Base-by-base conservation (phyloP, 2,329 filamentous ascomycete genomes). In the Paecilomyces formosus region DNA sequence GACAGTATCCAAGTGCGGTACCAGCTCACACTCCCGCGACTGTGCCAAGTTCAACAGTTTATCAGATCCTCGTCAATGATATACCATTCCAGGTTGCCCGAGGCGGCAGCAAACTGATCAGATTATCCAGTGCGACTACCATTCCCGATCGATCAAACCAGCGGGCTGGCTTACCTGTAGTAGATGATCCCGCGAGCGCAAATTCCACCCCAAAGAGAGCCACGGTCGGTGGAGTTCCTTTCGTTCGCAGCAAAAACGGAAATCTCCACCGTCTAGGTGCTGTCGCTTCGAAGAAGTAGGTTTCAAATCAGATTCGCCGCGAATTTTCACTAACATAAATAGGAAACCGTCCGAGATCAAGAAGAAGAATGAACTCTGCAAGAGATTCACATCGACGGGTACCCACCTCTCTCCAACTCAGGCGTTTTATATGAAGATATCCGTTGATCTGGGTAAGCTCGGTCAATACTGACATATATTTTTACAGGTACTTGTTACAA, bases 191-290 rank as follows among this genome's bases (percentile, higher is more conserved):
- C 53, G 84, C 86, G 67, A 78, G 82, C 39, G 81, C 84, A 57
- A 85, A 82, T 56, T 79, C 82, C 54, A 95, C 91, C 1, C 92
- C 92, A 0, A 94, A 92, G 74, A 83, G 81, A 62, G 82, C 87
- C 49, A 77, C 79, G 5, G 79, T 96, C 61, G 89, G 88, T 56
- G 90, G 90, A 50, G 89, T 96, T 66, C 86, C 84, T 63, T 96
- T 96, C 70, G 82, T 90, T 67, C 85, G 92, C 64, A 96, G 90
- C 74, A 95, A 93, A 72, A 88, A 88, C 65, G 92, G 92, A 61
- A 96, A 96, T 66, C 82, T 96, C 26, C 88, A 92, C 68, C 88
- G 90, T 57, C 83, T 88, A 67, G 86, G 88, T 62, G 81, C 91
- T 58, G 83, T 93, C 60, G 86, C 87, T 71, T 86, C 86, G 62